These are phyloP conservation scores for Monosporascus sp. DNA, from an alignment of 2,329 filamentous ascomycete species.

Conservation along the genomic window DNA sequence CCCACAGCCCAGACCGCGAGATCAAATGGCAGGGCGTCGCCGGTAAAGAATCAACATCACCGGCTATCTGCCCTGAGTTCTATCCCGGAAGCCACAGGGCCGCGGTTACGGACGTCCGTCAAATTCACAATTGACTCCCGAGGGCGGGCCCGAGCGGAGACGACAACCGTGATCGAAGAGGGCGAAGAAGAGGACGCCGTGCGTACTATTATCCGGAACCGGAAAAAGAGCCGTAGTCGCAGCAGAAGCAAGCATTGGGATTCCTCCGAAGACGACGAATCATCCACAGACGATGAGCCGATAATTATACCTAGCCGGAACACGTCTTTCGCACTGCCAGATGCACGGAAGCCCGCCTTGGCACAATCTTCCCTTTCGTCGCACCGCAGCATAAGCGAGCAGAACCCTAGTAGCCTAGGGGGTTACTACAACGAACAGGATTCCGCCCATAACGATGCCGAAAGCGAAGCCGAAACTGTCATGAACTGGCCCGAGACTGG, in stretches of 20 bases:
- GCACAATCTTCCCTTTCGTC: slow-evolving; percentile 40
- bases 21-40: slow-evolving; percentile 44
- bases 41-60: slow-evolving; percentile 46
- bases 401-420: slow-evolving; percentile 38
- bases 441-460: slow-evolving; percentile 32
- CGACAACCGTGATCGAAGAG: slow-evolving; percentile 35
- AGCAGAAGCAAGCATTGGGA: slow-evolving; percentile 31
- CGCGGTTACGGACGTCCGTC: slow-evolving; percentile 49
- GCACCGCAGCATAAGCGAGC: slow-evolving; percentile 44
- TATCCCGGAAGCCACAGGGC: slow-evolving; percentile 49
- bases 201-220: slow-evolving; percentile 14
- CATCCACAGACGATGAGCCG: slow-evolving; percentile 58
- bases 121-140: slow-evolving; percentile 60
- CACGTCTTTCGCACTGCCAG: slow-evolving; percentile 52
- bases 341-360: slow-evolving; percentile 43
- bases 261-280: slow-evolving; percentile 46
- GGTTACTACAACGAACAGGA: slow-evolving; percentile 30
- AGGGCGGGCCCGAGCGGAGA: slow-evolving; percentile 53
- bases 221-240: slow-evolving; percentile 11
- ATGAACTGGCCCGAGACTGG: slow-evolving; percentile 38
- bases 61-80: slow-evolving; percentile 49
- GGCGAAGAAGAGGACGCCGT: slow-evolving; percentile 16
- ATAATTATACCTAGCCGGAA: slow-evolving; percentile 60
- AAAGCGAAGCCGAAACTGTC: slow-evolving; percentile 57
- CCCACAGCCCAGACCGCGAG: slow-evolving; percentile 31